Base-by-base conservation (phyloP, 2,329 filamentous ascomycete species). In the Akanthomyces uredinophilus region DNA sequence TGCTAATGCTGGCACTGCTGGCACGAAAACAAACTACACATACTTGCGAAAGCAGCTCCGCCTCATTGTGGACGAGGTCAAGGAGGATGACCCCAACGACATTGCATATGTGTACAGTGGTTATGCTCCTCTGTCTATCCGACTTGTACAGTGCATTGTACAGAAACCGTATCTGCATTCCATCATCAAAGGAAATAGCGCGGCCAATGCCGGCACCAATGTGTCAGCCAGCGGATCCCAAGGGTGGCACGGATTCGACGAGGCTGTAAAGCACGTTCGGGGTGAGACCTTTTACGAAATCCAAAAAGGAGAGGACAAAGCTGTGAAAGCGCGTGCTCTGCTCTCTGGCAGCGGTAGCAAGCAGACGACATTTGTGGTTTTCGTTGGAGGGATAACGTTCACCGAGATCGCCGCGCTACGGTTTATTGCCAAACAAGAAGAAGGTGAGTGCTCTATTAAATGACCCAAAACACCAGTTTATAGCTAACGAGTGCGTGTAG, bases 101-200 rank as follows among this genome's bases (percentile, higher is more conserved):
- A 88, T 98, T 64, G 90, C 93, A n/a, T 99, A 99, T 70, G 93
- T 97, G 13, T 99, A 98, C 76, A 96, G 91, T 66, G 96, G 95
- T 58, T 99, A 98, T 72, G 95, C 96, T 5, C 96, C 95, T 0
- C 83, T 99, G 14, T 96, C 91, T 50, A 85, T 98, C 60, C 88
- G 95, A 18, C 84, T 99, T 5, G 89, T 99, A 6, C 96, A 99
- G 74, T 95, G 91, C 71, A 85, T 98, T 55, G 77, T 99, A 53
- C 93, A 98, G 73, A 99, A 99, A 74, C 86, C 91, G 62, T 90
- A 93, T 67, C 79, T 99, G 35, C 79, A 88, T 62, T 86, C 84
- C 5, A 83, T 93, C 13, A 87, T 85, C 58, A 87, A 85, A 67
- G 89, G 89, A 35, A 83, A 82, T 18, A 81, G 76, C 50, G 76